Conservation (phyloP, 768 basidiomycete genomes). For the Bullera alba region DNA sequence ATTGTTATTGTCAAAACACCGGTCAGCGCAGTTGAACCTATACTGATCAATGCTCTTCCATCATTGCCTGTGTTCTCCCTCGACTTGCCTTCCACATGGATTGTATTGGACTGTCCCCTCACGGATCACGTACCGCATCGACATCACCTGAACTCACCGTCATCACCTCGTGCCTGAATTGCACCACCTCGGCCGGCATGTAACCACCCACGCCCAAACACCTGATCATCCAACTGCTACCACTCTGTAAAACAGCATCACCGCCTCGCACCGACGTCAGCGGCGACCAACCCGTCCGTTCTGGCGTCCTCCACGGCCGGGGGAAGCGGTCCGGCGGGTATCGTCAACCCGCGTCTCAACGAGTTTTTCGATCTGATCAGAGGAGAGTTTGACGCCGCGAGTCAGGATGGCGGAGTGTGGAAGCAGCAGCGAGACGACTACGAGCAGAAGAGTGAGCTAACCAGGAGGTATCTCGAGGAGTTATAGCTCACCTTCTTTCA, state of each 20-base stretch:
- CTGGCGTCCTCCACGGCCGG: background rate
- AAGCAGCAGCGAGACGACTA: constrained; percentile 80
- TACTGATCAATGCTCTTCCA: no score
- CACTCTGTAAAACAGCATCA: constrained; percentile 1
- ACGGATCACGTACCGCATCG: no score
- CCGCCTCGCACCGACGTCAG: background rate
- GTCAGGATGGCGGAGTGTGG: constrained; percentile 60
- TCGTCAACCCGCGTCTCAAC: constrained; percentile 51
- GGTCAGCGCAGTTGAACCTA: no score
- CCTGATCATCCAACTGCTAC: background rate
- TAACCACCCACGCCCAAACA: background rate
- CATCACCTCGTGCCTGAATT: no score
- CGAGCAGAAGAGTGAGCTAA: constrained; percentile 70
- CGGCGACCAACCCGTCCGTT: background rate
- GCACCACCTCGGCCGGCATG: no score
- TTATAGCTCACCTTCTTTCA: constrained; percentile 13
- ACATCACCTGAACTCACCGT: no score
- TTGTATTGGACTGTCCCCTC: no score
- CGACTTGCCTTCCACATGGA: no score
- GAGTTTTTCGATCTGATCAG: constrained; percentile 75
- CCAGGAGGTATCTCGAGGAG: background rate
- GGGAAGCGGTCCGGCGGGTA: background rate
- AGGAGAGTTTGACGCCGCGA: constrained; percentile 73
- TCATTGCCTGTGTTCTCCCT: no score
- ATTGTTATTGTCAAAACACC: no score